Evolutionary conservation across 1,139 yeast species (phyloP), one percentile per base, ranked within the genome.

Genomic region (Candida labiduridarum): DNA sequence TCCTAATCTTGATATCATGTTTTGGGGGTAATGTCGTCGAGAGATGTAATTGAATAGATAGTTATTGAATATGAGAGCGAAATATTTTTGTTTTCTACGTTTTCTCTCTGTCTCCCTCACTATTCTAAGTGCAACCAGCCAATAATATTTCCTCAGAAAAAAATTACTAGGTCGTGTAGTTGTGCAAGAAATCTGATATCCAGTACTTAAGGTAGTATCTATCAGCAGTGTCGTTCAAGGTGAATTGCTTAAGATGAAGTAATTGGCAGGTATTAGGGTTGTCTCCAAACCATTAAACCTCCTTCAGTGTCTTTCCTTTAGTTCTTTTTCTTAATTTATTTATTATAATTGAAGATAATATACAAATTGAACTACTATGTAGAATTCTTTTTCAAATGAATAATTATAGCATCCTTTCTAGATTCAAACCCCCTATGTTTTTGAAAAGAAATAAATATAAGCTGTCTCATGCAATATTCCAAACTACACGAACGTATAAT

Each of bases 1-100:
- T 30, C 68, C 69, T 51, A 65, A 52, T 64, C 72, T 65, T 47
- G 70, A 62, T 53, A 67, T 57, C 72, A 68, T 69, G 35, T 30
- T 41, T 38, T 45, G 18, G 29, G n/a, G n/a, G 11, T n/a, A 15
- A 39, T n/a, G 30, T 25, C 29, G 29, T 4, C 29, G 29, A 7
- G 29, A 14, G 25, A 40, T 27, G 30, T 19, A 34, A 38, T 27
- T 46, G 35, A 27, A 10, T 41, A 29, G 35, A 15, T 16, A n/a
- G 16, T 12, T 16, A 33, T 18, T 46, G 29, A 6, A 22, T 33
- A 4, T 12, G 30, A 38, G 41, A 25, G 15, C 12, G 41, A 22
- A 38, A 38, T 38, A 29, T 18, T 41, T 15, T 27, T 30, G 22
- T 41, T 16, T 19, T 40, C 33, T 15, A 15, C 12, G 14, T 29